Evolutionary conservation across 768 basidiomycete genomes (phyloP), one percentile per base, ranked within the genome.

Genomic region (Podaxis sp.): DNA sequence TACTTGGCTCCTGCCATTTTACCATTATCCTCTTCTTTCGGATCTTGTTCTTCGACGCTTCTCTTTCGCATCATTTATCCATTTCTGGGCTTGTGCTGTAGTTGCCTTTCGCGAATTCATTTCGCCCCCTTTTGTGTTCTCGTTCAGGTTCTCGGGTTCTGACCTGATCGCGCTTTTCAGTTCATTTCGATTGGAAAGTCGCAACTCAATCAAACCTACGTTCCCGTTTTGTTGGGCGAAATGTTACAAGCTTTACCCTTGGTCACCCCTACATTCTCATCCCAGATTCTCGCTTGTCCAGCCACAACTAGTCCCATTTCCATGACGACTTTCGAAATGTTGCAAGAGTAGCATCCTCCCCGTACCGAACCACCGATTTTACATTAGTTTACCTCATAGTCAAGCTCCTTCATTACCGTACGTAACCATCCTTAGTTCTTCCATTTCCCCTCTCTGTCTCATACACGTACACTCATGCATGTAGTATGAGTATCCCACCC

Each of bases 341-440:
- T 40, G 54, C 54, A 55, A 22, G 22, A 46, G 24, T 46, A 57
- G 19, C 8, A 11, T 7, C 22, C 38, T 55, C 12, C 38, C 29
- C 24, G 25, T 43, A 38, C 40, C 55, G 37, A 43, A 19, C 27
- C 22, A 12, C 55, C 55, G 55, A 57, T n/a, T 33, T 22, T 55
- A 50, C 19, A 50, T 55, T 22, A 37, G 11, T 36, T 55, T 55
- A 55, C 54, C 54, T 55, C 54, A 55, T 55, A 55, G 17, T 15
- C 36, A 4, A 19, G 8, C 4, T 29, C 15, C 53, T 15, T 36
- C 38, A 22, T 9, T 38, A 22, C 19, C 11, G 29, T 50, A 50
- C 49, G 25, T 50, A 50, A 50, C 17, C 47, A 49, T 49, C 22
- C 15, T 2, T 33, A 33, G 33, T 33, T 9, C 33, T 33, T 33